Evolutionary conservation across 108 stramenopile genomes (phyloP).

Genomic region (Fistulifera pelliculosa): DNA sequence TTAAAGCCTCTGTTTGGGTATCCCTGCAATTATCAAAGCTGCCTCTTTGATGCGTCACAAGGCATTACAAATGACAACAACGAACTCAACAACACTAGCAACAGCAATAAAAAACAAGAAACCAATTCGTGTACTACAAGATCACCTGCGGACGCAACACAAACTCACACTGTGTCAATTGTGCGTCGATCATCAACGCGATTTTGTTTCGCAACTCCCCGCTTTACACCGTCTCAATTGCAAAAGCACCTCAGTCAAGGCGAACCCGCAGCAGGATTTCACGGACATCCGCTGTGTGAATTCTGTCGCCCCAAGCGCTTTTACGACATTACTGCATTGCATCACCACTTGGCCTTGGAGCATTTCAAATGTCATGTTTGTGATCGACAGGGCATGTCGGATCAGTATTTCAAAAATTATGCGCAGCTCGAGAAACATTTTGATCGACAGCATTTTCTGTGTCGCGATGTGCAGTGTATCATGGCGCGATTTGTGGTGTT

Average conservation of each 20-base stretch:
- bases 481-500: constrained; percentile 79
- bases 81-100: constrained; percentile 16
- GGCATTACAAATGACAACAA: neutral
- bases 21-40: constrained; percentile 36
- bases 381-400: constrained; percentile 52
- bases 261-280: constrained; percentile 64
- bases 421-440: constrained; percentile 61
- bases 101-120: constrained; percentile 10
- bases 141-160: constrained; percentile 67
- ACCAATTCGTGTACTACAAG: constrained; percentile 37
- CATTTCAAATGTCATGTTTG: constrained; percentile 89
- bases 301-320: constrained; percentile 74
- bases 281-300: constrained; percentile 80
- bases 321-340: constrained; percentile 70
- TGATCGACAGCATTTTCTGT: constrained; percentile 75
- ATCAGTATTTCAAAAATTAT: constrained; percentile 86
- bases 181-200: constrained; percentile 72
- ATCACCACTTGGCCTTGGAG: constrained; percentile 80
- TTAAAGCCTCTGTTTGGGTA: constrained; percentile 56
- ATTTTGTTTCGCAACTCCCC: constrained; percentile 59
- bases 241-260: constrained; percentile 59
- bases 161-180: constrained; percentile 57
- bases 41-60: constrained; percentile 25
- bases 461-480: constrained; percentile 65
- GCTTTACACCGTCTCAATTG: constrained; percentile 56